Conservation (phyloP, 2,329 filamentous ascomycete genomes). For the Aureobasidium melanogenum region DNA sequence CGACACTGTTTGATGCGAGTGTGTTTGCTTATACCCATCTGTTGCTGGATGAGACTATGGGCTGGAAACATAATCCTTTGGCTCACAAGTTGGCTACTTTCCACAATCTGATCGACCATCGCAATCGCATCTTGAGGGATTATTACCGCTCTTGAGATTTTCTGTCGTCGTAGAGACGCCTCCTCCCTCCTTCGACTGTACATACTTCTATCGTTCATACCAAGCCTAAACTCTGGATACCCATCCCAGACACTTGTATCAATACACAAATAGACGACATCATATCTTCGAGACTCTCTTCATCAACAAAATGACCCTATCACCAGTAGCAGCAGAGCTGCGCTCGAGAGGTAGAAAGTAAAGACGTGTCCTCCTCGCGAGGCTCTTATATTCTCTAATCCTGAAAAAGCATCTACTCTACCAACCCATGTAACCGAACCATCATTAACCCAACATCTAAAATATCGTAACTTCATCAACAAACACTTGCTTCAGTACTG, state of each 20-base stretch:
- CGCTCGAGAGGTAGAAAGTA: not conserved
- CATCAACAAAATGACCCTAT: not conserved
- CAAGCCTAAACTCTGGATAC: not conserved
- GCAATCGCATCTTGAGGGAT: slow-evolving; percentile 45
- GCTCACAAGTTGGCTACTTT: slow-evolving; percentile 47
- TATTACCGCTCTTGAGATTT: slow-evolving; percentile 31
- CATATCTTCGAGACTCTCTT: not conserved
- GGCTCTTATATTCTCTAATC: not conserved
- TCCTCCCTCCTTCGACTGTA: not conserved
- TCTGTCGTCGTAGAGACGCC: not conserved
- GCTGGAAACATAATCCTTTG: slow-evolving; percentile 57
- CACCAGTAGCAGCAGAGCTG: not conserved
- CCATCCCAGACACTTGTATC: not conserved
- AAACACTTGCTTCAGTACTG: not conserved
- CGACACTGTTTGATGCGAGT: slow-evolving; percentile 75
- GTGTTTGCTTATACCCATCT: slow-evolving; percentile 87
- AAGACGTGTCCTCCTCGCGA: not conserved
- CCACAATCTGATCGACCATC: slow-evolving; percentile 57
- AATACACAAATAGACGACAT: not conserved
- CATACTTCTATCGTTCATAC: not conserved
- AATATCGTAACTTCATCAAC: not conserved
- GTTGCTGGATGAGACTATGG: slow-evolving; percentile 55
- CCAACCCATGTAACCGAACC: not conserved
- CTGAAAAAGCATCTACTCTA: not conserved
- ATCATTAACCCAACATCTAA: not conserved